These are phyloP conservation scores for Paramecium caudatum DNA, from an alignment of 73 alveolate genomes.

Conservation along the genomic window DNA sequence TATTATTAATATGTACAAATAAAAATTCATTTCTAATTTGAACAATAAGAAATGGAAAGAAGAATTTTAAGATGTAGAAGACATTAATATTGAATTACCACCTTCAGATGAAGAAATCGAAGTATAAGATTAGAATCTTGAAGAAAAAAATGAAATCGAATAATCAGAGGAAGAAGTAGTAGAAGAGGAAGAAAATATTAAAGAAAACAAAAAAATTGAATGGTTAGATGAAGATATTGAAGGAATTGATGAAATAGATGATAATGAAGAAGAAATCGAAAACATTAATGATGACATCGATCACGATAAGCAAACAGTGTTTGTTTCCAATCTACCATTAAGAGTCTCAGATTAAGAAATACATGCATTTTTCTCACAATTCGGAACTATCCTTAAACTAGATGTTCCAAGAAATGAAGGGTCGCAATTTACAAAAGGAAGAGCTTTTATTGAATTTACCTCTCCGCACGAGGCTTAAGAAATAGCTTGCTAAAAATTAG, in stretches of 20 bases:
- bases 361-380: not conserved
- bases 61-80: conserved; percentile 40
- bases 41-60: conserved; percentile 33
- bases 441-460: conserved; percentile 39
- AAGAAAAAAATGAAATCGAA: not conserved
- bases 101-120: not conserved
- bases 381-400: not conserved
- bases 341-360: conserved; percentile 16
- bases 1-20: not conserved
- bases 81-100: conserved; percentile 3
- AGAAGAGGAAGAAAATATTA: not conserved
- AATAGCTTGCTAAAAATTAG: not conserved
- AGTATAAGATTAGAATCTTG: not conserved
- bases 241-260: conserved; percentile 18
- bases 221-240: conserved; percentile 52
- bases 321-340: conserved; percentile 4
- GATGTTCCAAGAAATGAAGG: conserved; percentile 55
- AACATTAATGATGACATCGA: not conserved
- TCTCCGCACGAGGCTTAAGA: not conserved
- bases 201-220: not conserved
- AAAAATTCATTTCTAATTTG: conserved; percentile 32
- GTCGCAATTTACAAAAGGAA: not conserved
- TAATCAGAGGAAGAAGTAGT: not conserved
- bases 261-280: conserved; percentile 41
- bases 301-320: conserved; percentile 17